Evolutionary conservation across 2,329 filamentous ascomycete species (phyloP).

Genomic region (Alternaria ventricosa): DNA sequence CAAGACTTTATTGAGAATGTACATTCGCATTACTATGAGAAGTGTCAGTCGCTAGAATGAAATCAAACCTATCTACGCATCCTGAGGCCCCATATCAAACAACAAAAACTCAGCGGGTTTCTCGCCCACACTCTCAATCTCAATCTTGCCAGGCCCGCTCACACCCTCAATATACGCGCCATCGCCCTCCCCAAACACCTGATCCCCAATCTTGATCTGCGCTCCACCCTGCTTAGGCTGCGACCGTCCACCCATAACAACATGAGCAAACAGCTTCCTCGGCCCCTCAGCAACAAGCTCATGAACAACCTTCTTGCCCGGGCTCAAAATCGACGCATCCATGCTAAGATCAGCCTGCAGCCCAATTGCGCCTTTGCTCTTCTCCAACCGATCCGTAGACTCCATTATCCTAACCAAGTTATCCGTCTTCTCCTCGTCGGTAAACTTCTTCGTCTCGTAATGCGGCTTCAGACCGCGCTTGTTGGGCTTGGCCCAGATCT

Average conservation of each 20-base stretch:
- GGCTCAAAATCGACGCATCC: constrained; percentile 75
- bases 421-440: constrained; percentile 74
- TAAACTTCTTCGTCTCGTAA: constrained; percentile 78
- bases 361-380: constrained; percentile 75
- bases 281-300: constrained; percentile 69
- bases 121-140: constrained; percentile 56
- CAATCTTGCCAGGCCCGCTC: constrained; percentile 52
- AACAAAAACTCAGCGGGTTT: constrained; percentile 57
- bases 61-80: constrained; percentile 14
- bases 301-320: constrained; percentile 72
- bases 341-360: constrained; percentile 86
- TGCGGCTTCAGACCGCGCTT: constrained; percentile 72
- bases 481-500: constrained; percentile 88
- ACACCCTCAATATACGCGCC: constrained; percentile 73
- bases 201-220: constrained; percentile 72
- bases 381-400: constrained; percentile 67
- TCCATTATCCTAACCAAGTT: constrained; percentile 78
- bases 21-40: no score
- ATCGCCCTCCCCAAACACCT: constrained; percentile 76
- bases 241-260: constrained; percentile 68
- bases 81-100: constrained; percentile 55
- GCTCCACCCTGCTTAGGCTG: constrained; percentile 72
- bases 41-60: no score
- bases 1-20: no score
- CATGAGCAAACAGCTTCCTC: constrained; percentile 78